Conservation (phyloP, 768 basidiomycete species). For the Pisolithus microcarpus region DNA sequence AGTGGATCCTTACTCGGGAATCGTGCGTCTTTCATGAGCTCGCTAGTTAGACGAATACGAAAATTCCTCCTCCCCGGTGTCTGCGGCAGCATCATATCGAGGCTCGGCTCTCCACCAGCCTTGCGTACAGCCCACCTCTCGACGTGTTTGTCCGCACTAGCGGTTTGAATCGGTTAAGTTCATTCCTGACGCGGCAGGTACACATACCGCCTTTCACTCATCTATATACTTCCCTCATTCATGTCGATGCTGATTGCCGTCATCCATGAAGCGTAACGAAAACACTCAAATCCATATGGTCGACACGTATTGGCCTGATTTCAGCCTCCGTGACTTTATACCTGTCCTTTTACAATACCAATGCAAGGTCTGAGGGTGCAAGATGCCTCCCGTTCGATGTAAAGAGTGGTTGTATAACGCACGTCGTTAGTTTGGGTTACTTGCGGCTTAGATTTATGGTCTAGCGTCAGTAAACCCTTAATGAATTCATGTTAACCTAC, state of each 20-base stretch:
- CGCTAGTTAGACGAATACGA: no score
- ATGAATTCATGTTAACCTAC: no score
- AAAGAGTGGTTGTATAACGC: no score
- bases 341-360: constrained; percentile 88
- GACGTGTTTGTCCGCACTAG: constrained; percentile 90
- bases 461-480: no score
- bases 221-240: neutral
- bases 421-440: no score
- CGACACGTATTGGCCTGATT: constrained; percentile 84
- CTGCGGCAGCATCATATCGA: constrained; percentile 73
- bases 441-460: no score
- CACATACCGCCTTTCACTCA: constrained; percentile 15
- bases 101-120: no score
- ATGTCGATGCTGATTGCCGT: neutral
- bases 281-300: constrained; percentile 73
- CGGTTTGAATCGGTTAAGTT: constrained; percentile 57
- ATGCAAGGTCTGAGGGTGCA: constrained; percentile 47
- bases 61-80: constrained; percentile 68
- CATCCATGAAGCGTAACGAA: constrained; percentile 47
- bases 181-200: constrained; percentile 96
- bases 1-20: no score
- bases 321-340: constrained; percentile 78
- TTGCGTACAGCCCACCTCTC: constrained; percentile 65
- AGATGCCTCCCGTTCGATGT: no score
- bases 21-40: no score